Evolutionary conservation across 805 yeast genomes (phyloP), one percentile per base, ranked within the genome.

Genomic region (Candida germanica): DNA sequence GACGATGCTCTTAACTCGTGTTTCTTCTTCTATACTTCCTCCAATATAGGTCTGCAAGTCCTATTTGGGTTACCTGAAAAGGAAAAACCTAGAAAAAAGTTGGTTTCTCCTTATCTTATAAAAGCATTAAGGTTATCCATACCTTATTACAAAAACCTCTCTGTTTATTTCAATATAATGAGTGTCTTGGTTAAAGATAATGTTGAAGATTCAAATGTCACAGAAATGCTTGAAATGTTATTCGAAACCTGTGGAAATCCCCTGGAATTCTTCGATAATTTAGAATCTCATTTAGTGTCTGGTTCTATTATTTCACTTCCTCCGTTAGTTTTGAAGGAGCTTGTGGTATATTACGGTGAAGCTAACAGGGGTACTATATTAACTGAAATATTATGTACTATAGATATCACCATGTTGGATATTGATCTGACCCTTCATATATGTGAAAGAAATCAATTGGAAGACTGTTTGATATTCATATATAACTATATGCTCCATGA

Each of bases 401-500:
- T 91, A 17, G 89, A 88, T 48, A 68, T 84, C 6, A 48, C 65
- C 5, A 72, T 79, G 9, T 67, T 93, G 33, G 96, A 91, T 51
- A 73, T 91, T 24, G 96, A 91, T 57, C 61, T 80, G 15, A 79
- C 95, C 0, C 68, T 87, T 10, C 67, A 66, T 9, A 59, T 85
- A 12, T 82, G 96, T 53, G 63, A 65, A 26, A 52, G 69, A 41
- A 64, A 79, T 46, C 61, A 72, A 6, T 60, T 89, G 5, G 64
- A 67, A 23, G 94, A 86, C 35, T 74, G 86, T 24, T 61, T 75
- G 32, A 71, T 79, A 0, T 87, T 77, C 53, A 73, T 93, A 13
- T 84, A 91, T 84, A 86, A 79, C 45, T 64, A 61, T 2, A 61
- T 87, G 4, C 62, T 93, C 26, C 59, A 69, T 15, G 98, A 93